A percentile compares a stretch with the other conserved stretches of the same genome.
phyloP scores from a whole-genome alignment of 345 rosid genomes.

The Eutrema yunnanense region DNA sequence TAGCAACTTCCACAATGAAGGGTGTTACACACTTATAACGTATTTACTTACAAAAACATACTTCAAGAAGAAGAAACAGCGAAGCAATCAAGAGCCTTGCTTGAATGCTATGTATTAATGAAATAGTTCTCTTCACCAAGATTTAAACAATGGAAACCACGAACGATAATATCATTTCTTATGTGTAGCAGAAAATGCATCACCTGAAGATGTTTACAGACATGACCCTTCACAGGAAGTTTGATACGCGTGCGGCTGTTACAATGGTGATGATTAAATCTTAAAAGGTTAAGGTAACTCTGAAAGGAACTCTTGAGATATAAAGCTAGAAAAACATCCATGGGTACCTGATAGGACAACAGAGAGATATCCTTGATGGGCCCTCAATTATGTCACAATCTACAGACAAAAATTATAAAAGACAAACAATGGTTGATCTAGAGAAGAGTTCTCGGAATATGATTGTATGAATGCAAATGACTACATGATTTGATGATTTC shows the following conservation, averaged over 20 bases:
- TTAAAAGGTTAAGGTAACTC: neutral
- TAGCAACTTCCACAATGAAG: neutral
- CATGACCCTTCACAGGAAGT: slow-evolving; percentile 76
- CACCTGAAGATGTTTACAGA: slow-evolving; percentile 92
- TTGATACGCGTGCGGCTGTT: slow-evolving; percentile 67
- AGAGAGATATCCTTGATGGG: slow-evolving; percentile 78
- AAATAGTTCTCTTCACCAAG: neutral
- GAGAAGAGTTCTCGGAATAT: neutral
- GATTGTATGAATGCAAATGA: neutral
- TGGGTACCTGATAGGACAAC: slow-evolving; percentile 81
- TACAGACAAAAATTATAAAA: slow-evolving; percentile 21
- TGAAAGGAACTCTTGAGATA: neutral
- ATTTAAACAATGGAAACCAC: neutral
- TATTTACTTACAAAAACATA: neutral
- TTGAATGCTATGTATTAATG: neutral
- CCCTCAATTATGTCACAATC: slow-evolving; percentile 85
- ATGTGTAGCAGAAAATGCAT: slow-evolving; percentile 11
- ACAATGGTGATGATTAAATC: neutral
- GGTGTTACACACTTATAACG: neutral
- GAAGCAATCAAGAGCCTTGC: neutral
- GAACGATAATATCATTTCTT: neutral
- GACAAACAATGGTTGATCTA: neutral
- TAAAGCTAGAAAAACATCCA: slow-evolving; percentile 7
- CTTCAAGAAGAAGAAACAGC: neutral
- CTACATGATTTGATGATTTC: slow-evolving; percentile 1